Conservation (phyloP, 108 stramenopile species). For the Pseudonitzschia delicatissima region DNA sequence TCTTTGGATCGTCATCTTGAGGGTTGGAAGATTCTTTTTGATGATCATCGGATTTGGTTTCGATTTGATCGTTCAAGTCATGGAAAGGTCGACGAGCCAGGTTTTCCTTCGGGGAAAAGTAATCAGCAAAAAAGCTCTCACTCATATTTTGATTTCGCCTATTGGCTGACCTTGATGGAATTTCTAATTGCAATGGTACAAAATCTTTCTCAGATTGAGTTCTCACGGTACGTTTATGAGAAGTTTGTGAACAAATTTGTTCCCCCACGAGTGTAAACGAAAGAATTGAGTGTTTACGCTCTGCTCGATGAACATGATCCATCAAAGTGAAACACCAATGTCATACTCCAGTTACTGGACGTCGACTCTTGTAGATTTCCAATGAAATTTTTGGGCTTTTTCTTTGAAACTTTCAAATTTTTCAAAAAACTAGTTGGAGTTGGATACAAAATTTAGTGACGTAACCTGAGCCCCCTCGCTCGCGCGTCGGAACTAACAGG, state of each 20-base stretch:
- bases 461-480: too few relatives aligned
- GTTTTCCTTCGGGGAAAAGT: not conserved
- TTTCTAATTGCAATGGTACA: not conserved
- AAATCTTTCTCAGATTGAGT: not conserved
- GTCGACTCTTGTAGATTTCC: too few relatives aligned
- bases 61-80: not conserved
- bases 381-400: too few relatives aligned
- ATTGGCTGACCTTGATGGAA: not conserved
- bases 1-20: not conserved
- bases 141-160: not conserved
- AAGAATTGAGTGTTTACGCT: too few relatives aligned
- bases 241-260: not conserved
- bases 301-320: too few relatives aligned
- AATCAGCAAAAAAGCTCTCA: not conserved
- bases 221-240: not conserved
- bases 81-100: not conserved
- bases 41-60: not conserved
- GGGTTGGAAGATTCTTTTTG: not conserved
- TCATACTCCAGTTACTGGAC: too few relatives aligned
- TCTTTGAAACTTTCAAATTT: too few relatives aligned
- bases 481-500: too few relatives aligned
- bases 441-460: too few relatives aligned
- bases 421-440: too few relatives aligned
- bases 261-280: too few relatives aligned
- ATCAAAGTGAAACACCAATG: too few relatives aligned